Evolutionary conservation across 768 basidiomycete species (phyloP), one percentile per base, ranked within the genome.

Genomic region (Boletus edulis): DNA sequence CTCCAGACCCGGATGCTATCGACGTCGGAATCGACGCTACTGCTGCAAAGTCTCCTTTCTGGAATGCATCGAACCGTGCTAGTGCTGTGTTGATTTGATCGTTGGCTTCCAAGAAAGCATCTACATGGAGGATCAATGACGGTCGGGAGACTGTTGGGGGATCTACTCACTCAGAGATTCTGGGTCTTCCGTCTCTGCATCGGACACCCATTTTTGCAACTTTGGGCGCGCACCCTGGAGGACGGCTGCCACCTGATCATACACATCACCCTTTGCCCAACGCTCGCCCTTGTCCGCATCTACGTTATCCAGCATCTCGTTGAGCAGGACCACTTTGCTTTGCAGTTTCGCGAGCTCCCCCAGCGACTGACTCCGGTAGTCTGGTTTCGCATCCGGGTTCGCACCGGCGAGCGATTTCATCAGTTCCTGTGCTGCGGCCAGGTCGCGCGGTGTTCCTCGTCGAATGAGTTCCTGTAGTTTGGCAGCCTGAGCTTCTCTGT

Each of bases 391-490:
- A 18, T 96, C 93, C 0, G 96, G 97, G 65, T 98, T 91, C 3
- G 95, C 96, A 29, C 97, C 96, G 6, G 96, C 89, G 44, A 99
- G 80, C 0, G 85, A 74, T 69, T 98, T 98, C 95, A 99, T 98
- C 34, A 99, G 79, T 65, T 99, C 95, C 66, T 99, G 95, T 13
- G 97, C 97, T 6, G 89, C 92, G 1, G 89, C 90, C 2, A 99
- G 81, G 73, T 99, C 97, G 60, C 93, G 84, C 0, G 97, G 97
- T 18, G 96, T 96, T 14, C 96, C 97, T 52, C 97, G 78, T 44
- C 97, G 84, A 55, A 99, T 98, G 38, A 98, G 83, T 69, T 99
- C 97, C 72, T 99, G 97, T n/a, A 99, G 79, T 76, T 99, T 98
- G 0, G 97, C 97, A 0, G 88, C 87, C 68, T 99, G 96, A 0